phyloP scores from a whole-genome alignment of 345 rosid species.

The Eutrema japonicum region DNA sequence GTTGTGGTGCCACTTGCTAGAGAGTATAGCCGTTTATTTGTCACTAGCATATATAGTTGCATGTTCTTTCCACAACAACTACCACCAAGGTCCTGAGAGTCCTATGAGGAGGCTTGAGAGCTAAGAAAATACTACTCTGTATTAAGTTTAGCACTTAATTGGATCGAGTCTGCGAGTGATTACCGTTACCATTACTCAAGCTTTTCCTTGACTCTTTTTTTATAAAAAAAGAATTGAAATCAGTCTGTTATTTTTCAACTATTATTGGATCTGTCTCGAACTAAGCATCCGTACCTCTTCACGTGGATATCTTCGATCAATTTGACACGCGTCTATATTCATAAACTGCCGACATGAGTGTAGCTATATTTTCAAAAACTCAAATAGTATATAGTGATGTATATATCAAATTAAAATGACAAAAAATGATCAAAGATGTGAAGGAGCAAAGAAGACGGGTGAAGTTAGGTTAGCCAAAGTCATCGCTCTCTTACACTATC shows the following conservation, averaged over 20 bases:
- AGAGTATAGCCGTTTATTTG: conserved; percentile 23
- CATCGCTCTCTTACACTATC: conserved; percentile 19
- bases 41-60: conserved; percentile 40
- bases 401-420: not conserved
- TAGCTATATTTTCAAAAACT: not conserved
- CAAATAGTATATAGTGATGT: not conserved
- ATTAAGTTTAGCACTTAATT: conserved; percentile 20
- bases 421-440: conserved; percentile 11
- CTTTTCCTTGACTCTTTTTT: conserved; percentile 22
- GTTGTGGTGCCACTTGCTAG: conserved; percentile 28
- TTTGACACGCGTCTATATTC: conserved; percentile 21
- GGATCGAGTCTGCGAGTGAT: not conserved
- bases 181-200: conserved; percentile 20
- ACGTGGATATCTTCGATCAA: conserved; percentile 22
- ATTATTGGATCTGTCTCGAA: conserved; percentile 35
- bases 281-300: conserved; percentile 22
- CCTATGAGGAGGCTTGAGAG: conserved; percentile 8
- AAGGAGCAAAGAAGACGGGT: conserved; percentile 40
- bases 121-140: not conserved
- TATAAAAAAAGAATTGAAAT: not conserved
- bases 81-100: not conserved
- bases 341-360: not conserved
- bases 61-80: conserved; percentile 35
- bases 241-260: conserved; percentile 15
- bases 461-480: conserved; percentile 41